Base-by-base conservation (phyloP, 2,329 filamentous ascomycete genomes). In the Claviceps pazoutovae region DNA sequence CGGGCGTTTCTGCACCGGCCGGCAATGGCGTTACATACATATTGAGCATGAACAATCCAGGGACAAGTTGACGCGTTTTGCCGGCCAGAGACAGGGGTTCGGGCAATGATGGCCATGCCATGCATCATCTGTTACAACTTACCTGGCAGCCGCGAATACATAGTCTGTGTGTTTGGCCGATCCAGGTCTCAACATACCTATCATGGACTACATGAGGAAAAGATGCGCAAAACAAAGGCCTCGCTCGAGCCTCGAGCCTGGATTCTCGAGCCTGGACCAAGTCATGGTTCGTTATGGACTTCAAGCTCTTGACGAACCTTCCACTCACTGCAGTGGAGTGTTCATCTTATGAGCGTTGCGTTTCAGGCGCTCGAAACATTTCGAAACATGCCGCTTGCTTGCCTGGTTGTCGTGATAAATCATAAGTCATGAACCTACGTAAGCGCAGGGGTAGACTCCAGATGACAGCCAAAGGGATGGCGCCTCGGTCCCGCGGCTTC, bases 1-100 rank as follows among this genome's bases (percentile, higher is more conserved):
- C 39, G 26, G 52, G 50, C 45, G 46, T 46, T 46, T 53, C 48
- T 51, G 36, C 26, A 34, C 30, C 30, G 30, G 9, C 30, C 30
- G 30, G 30, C 30, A 34, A 34, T 34, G 30, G 30, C 30, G 30
- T 34, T 34, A 34, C 30, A 34, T 30, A 14, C 9, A 39, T 44
- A 14, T 36, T 49, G 38, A n/a, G 23, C 43, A 21, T 47, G 34
- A 47, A 39, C n/a, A 26, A 14, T 13, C 21, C 3, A 43, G 39
- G 23, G 26, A 9, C 37, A 34, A 23, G 7, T 21, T 23, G 38
- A 17, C 21, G 39, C n/a, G 36, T 49, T 17, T 23, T 30, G 23
- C 16, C 23, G 17, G 26, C 26, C 34, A 13, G 36, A 16, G 34
- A 9, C 7, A 36, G 14, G 19, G 34, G 5, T 37, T n/a, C 19